Evolutionary conservation across 306 rosid species (phyloP).

Genomic region (Quercus gilva): DNA sequence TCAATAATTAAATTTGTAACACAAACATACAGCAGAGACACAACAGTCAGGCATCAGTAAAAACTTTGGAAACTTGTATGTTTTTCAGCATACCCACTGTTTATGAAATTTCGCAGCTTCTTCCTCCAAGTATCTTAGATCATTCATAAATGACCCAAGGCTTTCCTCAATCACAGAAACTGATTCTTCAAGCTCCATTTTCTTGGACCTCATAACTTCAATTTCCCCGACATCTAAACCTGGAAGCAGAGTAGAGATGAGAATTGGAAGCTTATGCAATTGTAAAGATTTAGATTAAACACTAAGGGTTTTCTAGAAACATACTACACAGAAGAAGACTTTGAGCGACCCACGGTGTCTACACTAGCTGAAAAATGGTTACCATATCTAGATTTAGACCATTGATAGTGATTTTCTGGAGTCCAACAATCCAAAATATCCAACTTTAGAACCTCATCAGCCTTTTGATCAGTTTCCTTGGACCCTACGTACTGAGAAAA

Average conservation of each 20-base stretch:
- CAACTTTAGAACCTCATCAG: too few relatives aligned
- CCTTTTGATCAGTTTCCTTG: too few relatives aligned
- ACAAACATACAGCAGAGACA: neutral
- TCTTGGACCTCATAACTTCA: constrained; percentile 53
- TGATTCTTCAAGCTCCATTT: constrained; percentile 60
- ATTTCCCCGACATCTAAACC: constrained; percentile 69
- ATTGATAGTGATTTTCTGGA: too few relatives aligned
- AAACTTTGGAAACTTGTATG: constrained; percentile 1
- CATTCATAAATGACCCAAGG: constrained; percentile 43
- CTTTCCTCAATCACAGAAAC: constrained; percentile 48
- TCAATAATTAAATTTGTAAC: neutral
- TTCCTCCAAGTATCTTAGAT: constrained; percentile 47
- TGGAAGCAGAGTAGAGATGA: constrained; percentile 23
- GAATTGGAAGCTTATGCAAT: constrained; percentile 4
- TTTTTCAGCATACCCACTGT: constrained; percentile 50
- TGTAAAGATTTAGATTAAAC: too few relatives aligned
- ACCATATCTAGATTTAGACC: too few relatives aligned
- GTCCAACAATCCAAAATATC: too few relatives aligned
- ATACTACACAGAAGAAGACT: constrained; percentile 59
- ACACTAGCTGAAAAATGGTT: too few relatives aligned
- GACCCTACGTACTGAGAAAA: too few relatives aligned
- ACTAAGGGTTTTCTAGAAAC: constrained; percentile 17
- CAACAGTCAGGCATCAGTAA: neutral
- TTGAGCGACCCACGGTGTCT: too few relatives aligned
- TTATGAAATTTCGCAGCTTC: constrained; percentile 67